phyloP scores from a whole-genome alignment of 257 asterid genomes.

The Lantana camara region DNA sequence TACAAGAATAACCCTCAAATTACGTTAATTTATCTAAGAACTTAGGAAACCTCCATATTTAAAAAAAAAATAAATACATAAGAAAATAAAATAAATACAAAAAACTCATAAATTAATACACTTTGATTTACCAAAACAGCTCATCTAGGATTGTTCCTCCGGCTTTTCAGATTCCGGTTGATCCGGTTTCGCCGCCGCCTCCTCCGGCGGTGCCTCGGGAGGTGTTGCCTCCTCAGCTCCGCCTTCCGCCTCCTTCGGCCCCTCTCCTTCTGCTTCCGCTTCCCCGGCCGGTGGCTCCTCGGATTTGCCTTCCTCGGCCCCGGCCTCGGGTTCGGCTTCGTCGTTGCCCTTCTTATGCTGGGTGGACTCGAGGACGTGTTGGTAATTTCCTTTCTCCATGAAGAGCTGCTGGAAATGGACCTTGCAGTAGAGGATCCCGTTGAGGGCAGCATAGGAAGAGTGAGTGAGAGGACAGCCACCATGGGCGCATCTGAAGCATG shows the following conservation, averaged over 20 bases:
- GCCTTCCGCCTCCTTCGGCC: no score
- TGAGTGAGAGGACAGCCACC: slow-evolving; percentile 69
- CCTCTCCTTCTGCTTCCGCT: no score
- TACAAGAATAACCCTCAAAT: slow-evolving; percentile 3
- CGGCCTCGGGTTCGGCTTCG: neutral
- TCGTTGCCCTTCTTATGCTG: slow-evolving; percentile 33
- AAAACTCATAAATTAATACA: neutral
- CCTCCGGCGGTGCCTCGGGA: slow-evolving; percentile 22
- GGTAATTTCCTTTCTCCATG: slow-evolving; percentile 71
- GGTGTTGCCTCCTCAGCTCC: no score
- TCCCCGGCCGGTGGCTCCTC: slow-evolving; percentile 16
- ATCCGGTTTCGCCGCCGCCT: neutral
- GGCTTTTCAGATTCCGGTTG: slow-evolving; percentile 32
- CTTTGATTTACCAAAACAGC: neutral
- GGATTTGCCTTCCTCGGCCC: slow-evolving; percentile 26
- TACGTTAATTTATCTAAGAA: no score
- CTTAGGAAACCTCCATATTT: neutral
- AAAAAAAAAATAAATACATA: neutral
- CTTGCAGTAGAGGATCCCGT: slow-evolving; percentile 63
- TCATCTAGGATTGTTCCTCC: slow-evolving; percentile 24
- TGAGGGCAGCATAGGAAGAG: slow-evolving; percentile 60
- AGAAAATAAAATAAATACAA: neutral
- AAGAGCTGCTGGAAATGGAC: slow-evolving; percentile 66
- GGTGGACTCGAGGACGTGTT: slow-evolving; percentile 56
- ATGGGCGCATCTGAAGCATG: slow-evolving; percentile 68